These are phyloP conservation scores for Periconia sp. DNA, from an alignment of 2,329 filamentous ascomycete species.

Conservation along the genomic window DNA sequence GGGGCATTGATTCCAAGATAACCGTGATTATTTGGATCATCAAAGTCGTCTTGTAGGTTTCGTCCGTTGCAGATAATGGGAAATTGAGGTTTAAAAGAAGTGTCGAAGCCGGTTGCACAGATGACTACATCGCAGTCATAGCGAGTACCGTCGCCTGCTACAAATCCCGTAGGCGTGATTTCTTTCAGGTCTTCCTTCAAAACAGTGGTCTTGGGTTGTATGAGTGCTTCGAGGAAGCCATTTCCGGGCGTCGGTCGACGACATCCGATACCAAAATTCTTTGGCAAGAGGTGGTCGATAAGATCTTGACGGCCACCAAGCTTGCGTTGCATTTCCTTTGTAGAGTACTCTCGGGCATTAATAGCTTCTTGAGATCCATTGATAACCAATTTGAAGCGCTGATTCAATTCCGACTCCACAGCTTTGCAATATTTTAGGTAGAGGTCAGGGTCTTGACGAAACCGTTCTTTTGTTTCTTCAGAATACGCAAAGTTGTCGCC, in stretches of 20 bases:
- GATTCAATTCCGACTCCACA: background rate
- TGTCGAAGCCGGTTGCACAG: conserved; percentile 1
- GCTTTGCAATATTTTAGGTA: background rate
- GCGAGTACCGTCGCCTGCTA: background rate
- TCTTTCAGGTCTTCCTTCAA: background rate
- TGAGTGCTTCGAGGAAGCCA: background rate
- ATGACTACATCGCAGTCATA: background rate
- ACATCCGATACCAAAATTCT: background rate
- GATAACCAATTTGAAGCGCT: too few species aligned
- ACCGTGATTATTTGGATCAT: background rate
- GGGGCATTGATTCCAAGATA: background rate
- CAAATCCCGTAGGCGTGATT: background rate
- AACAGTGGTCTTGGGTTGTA: background rate
- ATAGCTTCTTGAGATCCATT: too few species aligned
- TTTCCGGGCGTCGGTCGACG: background rate
- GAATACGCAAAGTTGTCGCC: too few species aligned
- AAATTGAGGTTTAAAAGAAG: background rate
- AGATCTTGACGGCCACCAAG: background rate
- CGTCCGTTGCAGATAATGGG: background rate
- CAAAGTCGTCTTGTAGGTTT: background rate
- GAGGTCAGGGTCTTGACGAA: background rate
- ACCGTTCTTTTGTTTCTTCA: background rate
- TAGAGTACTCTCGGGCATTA: too few species aligned
- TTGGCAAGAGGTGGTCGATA: background rate
- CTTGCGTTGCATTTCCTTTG: background rate